phyloP scores from a whole-genome alignment of 2,329 filamentous ascomycete species.

The Fusarium proliferatum region DNA sequence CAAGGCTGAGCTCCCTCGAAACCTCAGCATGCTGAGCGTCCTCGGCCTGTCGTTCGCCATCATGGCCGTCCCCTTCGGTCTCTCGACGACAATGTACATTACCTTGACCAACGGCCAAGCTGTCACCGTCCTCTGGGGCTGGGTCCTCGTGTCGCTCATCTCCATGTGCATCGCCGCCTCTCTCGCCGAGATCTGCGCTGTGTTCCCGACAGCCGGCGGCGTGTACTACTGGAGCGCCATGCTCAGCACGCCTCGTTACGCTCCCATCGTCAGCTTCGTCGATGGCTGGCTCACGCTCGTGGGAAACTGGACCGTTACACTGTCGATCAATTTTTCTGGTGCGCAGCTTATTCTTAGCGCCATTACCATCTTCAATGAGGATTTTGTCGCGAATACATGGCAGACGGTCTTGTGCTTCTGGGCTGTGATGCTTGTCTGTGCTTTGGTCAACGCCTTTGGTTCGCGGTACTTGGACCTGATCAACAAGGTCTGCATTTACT shows the following conservation, averaged over 20 bases:
- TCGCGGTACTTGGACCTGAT: conserved; percentile 69
- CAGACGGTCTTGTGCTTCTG: conserved; percentile 82
- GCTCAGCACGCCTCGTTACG: conserved; percentile 70
- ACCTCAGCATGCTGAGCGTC: conserved; percentile 62
- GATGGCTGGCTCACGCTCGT: conserved; percentile 80
- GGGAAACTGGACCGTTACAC: conserved; percentile 76
- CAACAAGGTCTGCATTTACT: conserved; percentile 78
- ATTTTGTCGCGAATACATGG: conserved; percentile 70
- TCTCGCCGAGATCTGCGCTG: conserved; percentile 77
- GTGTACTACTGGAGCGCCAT: conserved; percentile 81
- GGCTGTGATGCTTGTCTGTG: conserved; percentile 71
- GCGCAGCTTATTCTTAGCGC: conserved; percentile 76
- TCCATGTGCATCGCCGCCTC: conserved; percentile 78
- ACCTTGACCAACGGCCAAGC: conserved; percentile 77
- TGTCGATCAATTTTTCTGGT: conserved; percentile 77
- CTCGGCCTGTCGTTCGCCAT: conserved; percentile 63
- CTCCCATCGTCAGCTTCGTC: conserved; percentile 74
- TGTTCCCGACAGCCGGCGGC: conserved; percentile 70
- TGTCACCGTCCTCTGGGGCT: conserved; percentile 79
- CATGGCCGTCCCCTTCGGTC: conserved; percentile 62
- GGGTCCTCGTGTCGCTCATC: conserved; percentile 71
- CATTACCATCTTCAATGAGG: conserved; percentile 72
- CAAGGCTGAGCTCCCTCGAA: conserved; percentile 61
- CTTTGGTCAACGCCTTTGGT: conserved; percentile 74
- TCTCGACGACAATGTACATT: conserved; percentile 60